Conservation (phyloP, 257 asterid species). For the Solanum stenotomum region DNA sequence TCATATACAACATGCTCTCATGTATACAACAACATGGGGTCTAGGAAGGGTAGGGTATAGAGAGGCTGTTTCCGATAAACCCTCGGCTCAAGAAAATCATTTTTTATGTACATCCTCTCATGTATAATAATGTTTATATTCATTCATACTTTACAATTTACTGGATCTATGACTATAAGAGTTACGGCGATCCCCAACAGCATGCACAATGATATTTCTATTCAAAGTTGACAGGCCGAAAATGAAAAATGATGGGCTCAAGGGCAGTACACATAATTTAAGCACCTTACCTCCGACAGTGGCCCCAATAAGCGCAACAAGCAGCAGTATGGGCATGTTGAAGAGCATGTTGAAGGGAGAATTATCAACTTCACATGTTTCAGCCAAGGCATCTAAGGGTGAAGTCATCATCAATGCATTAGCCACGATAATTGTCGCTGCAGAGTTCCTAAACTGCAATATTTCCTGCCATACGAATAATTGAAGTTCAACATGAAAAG, state of each 20-base stretch:
- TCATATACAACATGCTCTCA: neutral
- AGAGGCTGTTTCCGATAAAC: neutral
- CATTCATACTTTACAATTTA: neutral
- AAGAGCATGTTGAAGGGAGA: conserved; percentile 19
- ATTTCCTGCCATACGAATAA: conserved; percentile 34
- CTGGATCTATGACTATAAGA: neutral
- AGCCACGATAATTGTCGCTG: conserved; percentile 25
- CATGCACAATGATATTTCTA: neutral
- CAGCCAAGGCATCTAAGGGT: conserved; percentile 79
- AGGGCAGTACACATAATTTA: neutral
- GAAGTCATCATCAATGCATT: conserved; percentile 48
- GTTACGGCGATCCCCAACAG: neutral
- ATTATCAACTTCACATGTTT: conserved; percentile 68
- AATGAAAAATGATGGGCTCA: neutral
- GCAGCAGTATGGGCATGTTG: conserved; percentile 77
- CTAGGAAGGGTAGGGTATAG: neutral
- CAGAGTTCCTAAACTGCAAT: conserved; percentile 23
- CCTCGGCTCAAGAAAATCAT: neutral
- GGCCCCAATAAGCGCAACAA: conserved; percentile 85
- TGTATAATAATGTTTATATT: neutral
- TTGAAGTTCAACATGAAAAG: neutral
- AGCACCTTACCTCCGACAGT: conserved; percentile 79
- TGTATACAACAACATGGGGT: neutral
- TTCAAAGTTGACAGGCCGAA: neutral
- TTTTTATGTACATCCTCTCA: neutral